Evolutionary conservation across 2,329 filamentous ascomycete species (phyloP).

Genomic region (Microsporum audouinii): DNA sequence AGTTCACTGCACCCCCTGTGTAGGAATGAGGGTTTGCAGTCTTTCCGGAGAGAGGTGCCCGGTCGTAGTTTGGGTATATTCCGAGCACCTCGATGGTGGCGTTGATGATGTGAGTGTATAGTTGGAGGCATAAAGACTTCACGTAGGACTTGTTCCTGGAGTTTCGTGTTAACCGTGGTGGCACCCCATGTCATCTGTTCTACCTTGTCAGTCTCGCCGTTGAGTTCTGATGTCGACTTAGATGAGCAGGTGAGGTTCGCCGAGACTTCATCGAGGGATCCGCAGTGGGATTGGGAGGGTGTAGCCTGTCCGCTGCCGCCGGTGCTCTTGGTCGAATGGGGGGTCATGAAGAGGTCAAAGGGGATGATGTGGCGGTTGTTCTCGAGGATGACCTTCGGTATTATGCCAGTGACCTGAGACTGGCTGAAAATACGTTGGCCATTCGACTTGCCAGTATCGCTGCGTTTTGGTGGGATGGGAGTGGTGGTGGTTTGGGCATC

Average conservation of each 20-base stretch:
- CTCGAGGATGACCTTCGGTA: conserved; percentile 85
- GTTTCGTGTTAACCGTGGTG: conserved; percentile 75
- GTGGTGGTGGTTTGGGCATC: neutral
- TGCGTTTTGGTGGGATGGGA: neutral
- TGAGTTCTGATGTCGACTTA: neutral
- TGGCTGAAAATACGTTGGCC: conserved; percentile 53
- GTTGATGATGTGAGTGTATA: conserved; percentile 56
- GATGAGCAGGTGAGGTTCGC: conserved; percentile 5
- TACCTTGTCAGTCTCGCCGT: neutral
- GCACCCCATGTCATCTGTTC: conserved; percentile 60
- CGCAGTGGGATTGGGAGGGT: neutral
- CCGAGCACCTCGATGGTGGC: conserved; percentile 56
- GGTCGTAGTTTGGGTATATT: conserved; percentile 44
- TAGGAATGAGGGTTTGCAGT: neutral
- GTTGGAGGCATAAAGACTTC: conserved; percentile 81
- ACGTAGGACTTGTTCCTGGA: conserved; percentile 83
- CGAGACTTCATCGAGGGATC: neutral
- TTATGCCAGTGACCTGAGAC: conserved; percentile 60
- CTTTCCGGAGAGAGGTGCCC: conserved; percentile 15
- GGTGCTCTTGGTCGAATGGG: conserved; percentile 24
- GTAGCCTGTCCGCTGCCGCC: neutral
- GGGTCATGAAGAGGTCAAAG: conserved; percentile 62
- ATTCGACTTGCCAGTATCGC: neutral
- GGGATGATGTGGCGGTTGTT: conserved; percentile 92
- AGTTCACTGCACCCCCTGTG: neutral